Evolutionary conservation across 164 flowering plant genomes (phyloP), one percentile per base, ranked within the genome.

Genomic region (Vitis rotundifolia): DNA sequence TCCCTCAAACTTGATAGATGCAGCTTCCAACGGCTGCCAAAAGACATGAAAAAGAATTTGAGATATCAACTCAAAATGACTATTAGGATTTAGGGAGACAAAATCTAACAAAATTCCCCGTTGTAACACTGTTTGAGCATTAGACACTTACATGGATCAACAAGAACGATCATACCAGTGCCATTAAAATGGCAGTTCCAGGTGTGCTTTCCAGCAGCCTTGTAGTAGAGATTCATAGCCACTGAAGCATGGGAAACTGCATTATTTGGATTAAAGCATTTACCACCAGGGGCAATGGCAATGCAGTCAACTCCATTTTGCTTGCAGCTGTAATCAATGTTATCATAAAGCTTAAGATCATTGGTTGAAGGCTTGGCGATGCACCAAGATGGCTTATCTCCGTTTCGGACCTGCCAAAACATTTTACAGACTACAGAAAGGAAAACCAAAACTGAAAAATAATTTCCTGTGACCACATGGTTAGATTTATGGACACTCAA

Each of bases 151-250:
- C 74, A 64, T 48, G 74, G 74, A 19, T 71, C 50, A 10, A 57
- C 49, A 11, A 31, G 28, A 16, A 72, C 66, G 47, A 37, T 14
- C 15, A 66, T 37, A n/a, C 70, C 75, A 53, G 75, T 59, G 18
- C 70, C 70, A 19, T 26, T 18, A 49, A 72, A 72, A 31, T 59
- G 59, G 49, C 75, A 72, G 48, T 66, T 37, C 70, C 70, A 66
- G 12, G 52, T 0, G 13, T 66, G 48, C 49, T 66, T 66, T 13
- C 75, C 75, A 11, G 47, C 60, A 31, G 70, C 52, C 53, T 59
- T 66, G 66, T 58, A 72, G 70, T 56, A 72, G 52, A 65, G 69
- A 66, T 72, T 72, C 70, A 72, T 72, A 37, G 66, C 70, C 14
- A 12, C 51, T 3, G 70, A 66, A 16, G 75, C 75, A 18, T 59